Evolutionary conservation across 257 asterid species (phyloP).

Genomic region (Solanum chmielewskii): DNA sequence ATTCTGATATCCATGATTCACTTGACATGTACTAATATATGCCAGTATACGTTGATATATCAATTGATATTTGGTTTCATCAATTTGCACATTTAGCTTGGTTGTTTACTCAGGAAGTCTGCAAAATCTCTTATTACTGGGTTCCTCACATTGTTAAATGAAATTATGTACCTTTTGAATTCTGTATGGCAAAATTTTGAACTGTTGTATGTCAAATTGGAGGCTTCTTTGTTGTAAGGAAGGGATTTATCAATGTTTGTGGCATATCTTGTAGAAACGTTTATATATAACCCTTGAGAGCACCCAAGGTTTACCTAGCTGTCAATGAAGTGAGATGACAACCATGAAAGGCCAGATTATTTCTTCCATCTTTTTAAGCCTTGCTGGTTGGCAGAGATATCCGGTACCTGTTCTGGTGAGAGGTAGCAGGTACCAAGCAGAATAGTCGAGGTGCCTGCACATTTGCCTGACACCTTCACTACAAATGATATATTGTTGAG

Average conservation of each 20-base stretch:
- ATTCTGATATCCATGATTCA: background rate
- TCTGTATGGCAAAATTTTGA: background rate
- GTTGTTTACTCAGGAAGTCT: background rate
- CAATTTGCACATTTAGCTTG: background rate
- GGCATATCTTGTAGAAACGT: background rate
- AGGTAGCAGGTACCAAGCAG: background rate
- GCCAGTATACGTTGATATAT: background rate
- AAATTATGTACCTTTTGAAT: background rate
- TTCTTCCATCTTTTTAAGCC: background rate
- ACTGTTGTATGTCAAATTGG: background rate
- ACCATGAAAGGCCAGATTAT: background rate
- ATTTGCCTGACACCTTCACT: background rate
- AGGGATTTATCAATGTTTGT: background rate
- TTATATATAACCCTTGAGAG: background rate
- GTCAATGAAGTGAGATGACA: background rate
- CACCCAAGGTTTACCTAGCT: background rate
- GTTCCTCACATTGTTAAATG: background rate
- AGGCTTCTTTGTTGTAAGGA: background rate
- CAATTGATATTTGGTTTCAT: background rate
- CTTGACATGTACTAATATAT: background rate
- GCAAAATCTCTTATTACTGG: background rate
- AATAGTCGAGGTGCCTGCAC: background rate
- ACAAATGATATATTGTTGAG: background rate
- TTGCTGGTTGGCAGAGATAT: background rate
- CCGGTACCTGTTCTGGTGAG: background rate